A percentile compares a stretch with the other conserved stretches of the same genome.
These are phyloP conservation scores for Aspergillus novofumigatus DNA, from an alignment of 2,329 filamentous ascomycete species.

Conservation along the genomic window DNA sequence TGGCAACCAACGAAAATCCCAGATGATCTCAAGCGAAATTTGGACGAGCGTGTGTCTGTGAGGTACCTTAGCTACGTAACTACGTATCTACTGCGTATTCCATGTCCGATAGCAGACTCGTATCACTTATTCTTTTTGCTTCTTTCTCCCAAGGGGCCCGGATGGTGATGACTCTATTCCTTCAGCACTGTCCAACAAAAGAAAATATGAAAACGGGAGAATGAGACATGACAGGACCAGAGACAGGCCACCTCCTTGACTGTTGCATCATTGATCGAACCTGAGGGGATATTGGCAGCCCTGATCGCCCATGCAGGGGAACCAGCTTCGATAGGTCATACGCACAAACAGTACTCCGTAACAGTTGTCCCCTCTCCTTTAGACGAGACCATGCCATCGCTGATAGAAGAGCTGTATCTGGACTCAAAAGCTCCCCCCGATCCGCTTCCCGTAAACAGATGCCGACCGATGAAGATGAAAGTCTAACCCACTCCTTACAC, in stretches of 20 bases:
- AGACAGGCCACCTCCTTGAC: not conserved
- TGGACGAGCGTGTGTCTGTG: not conserved
- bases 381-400: not conserved
- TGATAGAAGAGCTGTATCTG: not conserved
- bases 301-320: constrained; percentile 1
- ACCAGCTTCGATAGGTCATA: not conserved
- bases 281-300: not conserved
- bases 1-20: constrained; percentile 11
- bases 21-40: not conserved
- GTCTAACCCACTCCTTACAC: not conserved
- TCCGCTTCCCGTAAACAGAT: not conserved
- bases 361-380: not conserved
- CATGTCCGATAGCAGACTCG: not conserved
- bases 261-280: not conserved
- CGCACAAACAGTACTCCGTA: not conserved
- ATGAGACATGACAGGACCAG: not conserved
- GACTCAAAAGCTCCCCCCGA: not conserved
- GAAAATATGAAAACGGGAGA: constrained; percentile 4
- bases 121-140: not conserved
- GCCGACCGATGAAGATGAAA: not conserved
- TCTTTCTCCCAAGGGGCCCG: not conserved
- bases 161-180: not conserved
- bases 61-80: not conserved
- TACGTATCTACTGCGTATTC: not conserved
- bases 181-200: not conserved